Base-by-base conservation (phyloP, 2,329 filamentous ascomycete genomes). In the Diaporthe citrichinensis region DNA sequence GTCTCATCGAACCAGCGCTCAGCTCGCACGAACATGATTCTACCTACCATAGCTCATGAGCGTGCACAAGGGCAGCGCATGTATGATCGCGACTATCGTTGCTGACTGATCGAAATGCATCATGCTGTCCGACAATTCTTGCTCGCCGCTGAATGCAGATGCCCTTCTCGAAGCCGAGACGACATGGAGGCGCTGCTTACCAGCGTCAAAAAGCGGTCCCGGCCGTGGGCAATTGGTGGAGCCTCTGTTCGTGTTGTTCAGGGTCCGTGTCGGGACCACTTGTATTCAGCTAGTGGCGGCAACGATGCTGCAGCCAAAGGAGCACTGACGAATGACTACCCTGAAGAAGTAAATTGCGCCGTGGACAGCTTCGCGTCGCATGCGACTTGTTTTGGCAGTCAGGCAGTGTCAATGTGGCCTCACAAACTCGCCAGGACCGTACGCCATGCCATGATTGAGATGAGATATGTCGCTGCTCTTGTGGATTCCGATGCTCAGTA, bases 241-340 rank as follows among this genome's bases (percentile, higher is more conserved):
- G 68, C 68, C 23, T 36, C 39, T 59, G 68, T 49, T 36, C 68
- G 68, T 58, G 55, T 71, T 59, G 34, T 59, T 36, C 68, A 59
- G 68, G 68, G 55, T 59, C 41, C 41, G 39, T 71, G 34, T 41
- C 65, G 65, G 49, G 34, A 55, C 65, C 65, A 69, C 65, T 69
- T 69, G 49, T 55, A 14, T 71, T 36, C 36, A 46, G 41, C 68
- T 58, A 59, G 68, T 71, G 55, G 68, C 55, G 68, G 68, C 41
- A 71, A 49, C 53, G n/a, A 57, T 46, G 68, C 68, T 71, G 68
- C 68, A 57, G 55, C 36, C 68, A 68, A 53, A 53, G 49, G 34
- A n/a, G 65, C 65, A 53, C 46, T 53, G 65, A 53, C 65, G 65
- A 68, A 69, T 69, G 65, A 25, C 65, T 41, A 69, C 65, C 65